Percentiles rank a stretch among this genome's conserved stretches.
phyloP scores from a whole-genome alignment of 1,284 basidiomycete species.

The Salmacisia buchloeana region DNA sequence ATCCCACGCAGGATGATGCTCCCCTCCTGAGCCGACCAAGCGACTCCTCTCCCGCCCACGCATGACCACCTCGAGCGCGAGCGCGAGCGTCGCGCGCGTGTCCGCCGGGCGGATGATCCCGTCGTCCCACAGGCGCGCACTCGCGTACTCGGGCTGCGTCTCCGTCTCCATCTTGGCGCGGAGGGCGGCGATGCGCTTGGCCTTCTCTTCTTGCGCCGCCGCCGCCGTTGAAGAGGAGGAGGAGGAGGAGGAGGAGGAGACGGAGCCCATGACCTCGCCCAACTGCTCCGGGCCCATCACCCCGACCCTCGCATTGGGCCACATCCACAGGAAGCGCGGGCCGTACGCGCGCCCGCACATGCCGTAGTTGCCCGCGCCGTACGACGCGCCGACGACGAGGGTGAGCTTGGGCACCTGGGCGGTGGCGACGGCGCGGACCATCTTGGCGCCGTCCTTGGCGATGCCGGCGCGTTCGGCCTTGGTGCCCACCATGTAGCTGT shows the following conservation, averaged over 20 bases:
- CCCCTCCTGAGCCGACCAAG: constrained; percentile 21
- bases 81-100: constrained; percentile 77
- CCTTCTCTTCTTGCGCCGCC: constrained; percentile 10
- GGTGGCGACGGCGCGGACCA: constrained; percentile 92
- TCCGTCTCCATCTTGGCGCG: constrained; percentile 78
- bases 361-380: constrained; percentile 83
- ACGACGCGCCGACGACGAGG: constrained; percentile 88
- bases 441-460: constrained; percentile 94
- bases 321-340: constrained; percentile 93
- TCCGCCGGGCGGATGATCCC: constrained; percentile 88
- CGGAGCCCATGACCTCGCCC: constrained; percentile 82
- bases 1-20: constrained; percentile 43
- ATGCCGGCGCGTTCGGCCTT: constrained; percentile 91
- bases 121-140: constrained; percentile 87
- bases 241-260: constrained; percentile 58
- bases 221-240: background rate
- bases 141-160: constrained; percentile 77
- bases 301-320: constrained; percentile 92
- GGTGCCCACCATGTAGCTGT: constrained; percentile 80
- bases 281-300: constrained; percentile 94
- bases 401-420: constrained; percentile 91
- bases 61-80: constrained; percentile 69
- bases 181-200: constrained; percentile 53
- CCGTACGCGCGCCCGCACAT: constrained; percentile 62
- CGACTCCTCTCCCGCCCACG: constrained; percentile 38